Evolutionary conservation across 495 filamentous ascomycete species (phyloP), one percentile per base, ranked within the genome.

Genomic region (Penicillium herquei): DNA sequence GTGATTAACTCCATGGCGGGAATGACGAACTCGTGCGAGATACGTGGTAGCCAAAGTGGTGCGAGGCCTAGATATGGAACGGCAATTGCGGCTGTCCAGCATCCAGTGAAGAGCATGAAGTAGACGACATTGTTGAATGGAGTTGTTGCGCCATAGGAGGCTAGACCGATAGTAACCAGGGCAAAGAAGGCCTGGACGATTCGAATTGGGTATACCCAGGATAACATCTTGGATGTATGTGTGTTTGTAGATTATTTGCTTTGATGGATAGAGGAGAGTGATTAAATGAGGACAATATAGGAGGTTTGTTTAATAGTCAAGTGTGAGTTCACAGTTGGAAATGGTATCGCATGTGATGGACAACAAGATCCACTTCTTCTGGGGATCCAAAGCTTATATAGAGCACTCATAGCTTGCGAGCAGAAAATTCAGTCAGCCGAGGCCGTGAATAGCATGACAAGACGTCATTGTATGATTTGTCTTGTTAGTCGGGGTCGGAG

Each of bases 51-150:
- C 67, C 80, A 81, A 31, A 76, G 62, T 1, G 86, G 85, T 7
- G 79, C 75, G 31, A 90, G 51, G 57, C 79, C 74, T 48, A 91
- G 74, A 71, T 88, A 89, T 50, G 71, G 62, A 39, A 91, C 70
- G 0, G 82, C 78, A 50, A 90, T 54, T 18, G 51, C 74, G 39
- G 88, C 69, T 8, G 87, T 84, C 84, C 84, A 89, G 56, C 87
- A 74, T 54, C 82, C 74, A 68, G 73, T 73, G 78, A 89, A 88
- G 66, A 90, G 70, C 70, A 90, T 81, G 74, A 85, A 90, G 69
- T 81, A 80, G 63, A 84, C 57, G 14, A 59, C 52, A 33, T 59
- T 63, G 3, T 63, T 66, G 63, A 63, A 65, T 16, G 65, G 58
- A 57, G 47, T 69, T 59, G 54, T 71, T 70, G 51, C 64, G 21